phyloP scores from a whole-genome alignment of 257 asterid genomes.

The Penstemon davidsonii region DNA sequence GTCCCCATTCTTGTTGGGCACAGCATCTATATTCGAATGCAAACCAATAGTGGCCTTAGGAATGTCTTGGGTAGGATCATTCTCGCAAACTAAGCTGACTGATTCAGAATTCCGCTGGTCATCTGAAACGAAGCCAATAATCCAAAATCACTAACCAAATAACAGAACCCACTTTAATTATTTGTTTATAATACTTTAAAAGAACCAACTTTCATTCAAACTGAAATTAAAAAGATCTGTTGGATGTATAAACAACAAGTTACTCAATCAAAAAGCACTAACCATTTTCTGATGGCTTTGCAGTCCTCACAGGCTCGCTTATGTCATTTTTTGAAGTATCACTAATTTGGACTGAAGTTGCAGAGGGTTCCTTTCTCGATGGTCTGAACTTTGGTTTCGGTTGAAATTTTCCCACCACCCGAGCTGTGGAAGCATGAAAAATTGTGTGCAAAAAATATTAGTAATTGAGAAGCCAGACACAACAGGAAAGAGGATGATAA shows the following conservation, averaged over 20 bases:
- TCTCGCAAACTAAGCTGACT: slow-evolving; percentile 18
- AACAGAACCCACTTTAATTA: slow-evolving; percentile 12
- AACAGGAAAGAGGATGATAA: neutral
- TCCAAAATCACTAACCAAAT: neutral
- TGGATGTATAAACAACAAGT: neutral
- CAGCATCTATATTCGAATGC: slow-evolving; percentile 33
- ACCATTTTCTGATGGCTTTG: slow-evolving; percentile 36
- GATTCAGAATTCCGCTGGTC: slow-evolving; percentile 18
- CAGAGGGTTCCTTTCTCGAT: slow-evolving; percentile 35
- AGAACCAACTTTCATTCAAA: neutral
- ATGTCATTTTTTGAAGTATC: slow-evolving; percentile 24
- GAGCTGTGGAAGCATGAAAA: slow-evolving; percentile 40
- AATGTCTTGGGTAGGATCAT: slow-evolving; percentile 26
- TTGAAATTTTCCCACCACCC: slow-evolving; percentile 57
- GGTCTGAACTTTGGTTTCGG: slow-evolving; percentile 60
- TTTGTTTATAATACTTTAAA: neutral
- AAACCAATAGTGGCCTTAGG: slow-evolving; percentile 21
- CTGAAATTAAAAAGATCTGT: neutral
- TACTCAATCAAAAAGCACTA: slow-evolving; percentile 22
- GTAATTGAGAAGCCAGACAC: slow-evolving; percentile 1
- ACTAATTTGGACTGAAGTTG: slow-evolving; percentile 32
- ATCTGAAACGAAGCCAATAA: neutral
- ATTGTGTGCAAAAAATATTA: neutral
- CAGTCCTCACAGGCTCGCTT: slow-evolving; percentile 23
- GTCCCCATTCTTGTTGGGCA: slow-evolving; percentile 35